Base-by-base conservation (phyloP, 352 stramenopile genomes). In the Pythium graminicola region DNA sequence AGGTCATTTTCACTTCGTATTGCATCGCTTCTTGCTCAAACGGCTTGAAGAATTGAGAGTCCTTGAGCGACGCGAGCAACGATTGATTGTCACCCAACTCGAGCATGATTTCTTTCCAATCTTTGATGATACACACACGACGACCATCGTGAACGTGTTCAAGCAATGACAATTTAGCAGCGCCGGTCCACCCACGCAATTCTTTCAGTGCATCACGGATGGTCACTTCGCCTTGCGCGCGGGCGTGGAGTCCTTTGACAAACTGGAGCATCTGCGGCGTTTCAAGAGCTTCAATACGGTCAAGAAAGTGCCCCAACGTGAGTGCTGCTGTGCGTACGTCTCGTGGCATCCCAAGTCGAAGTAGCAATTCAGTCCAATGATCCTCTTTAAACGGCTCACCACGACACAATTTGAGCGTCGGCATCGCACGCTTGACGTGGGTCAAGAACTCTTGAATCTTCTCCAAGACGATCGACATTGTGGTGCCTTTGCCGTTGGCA, bases 371-470 rank as follows among this genome's bases (percentile, higher is more conserved):
- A 0, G 76, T 93, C 94, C 94, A 98, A 63, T 98, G 94, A 54
- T 98, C 94, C 50, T 98, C 93, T 54, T 98, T 97, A 65, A 98
- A 98, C 14, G 89, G 85, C 47, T 98, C 93, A 13, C 94, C 89
- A 4, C 89, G 76, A 57, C 89, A 97, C 35, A 97, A 86, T 64
- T 98, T 98, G 22, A 98, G 77, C 3, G 85, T 79, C 0, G 93
- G 91, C 67, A 97, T 91, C 0, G 88, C 81, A 41, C 83, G 73
- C 68, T 95, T 95, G 32, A 97, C 85, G 29, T 72, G 70, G 3
- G 76, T 86, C 17, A 80, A 63, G 55, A 96, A 86, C 17, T 90
- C 79, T 16, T 75, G 58, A 32, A 95, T 81, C 51, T 88, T 81
- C 24, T 89, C 76, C 14, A 86, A 70, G 1, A 95, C 83, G 22